Conservation (phyloP, 2,329 filamentous ascomycete genomes). For the Pyrenochaeta sp. region DNA sequence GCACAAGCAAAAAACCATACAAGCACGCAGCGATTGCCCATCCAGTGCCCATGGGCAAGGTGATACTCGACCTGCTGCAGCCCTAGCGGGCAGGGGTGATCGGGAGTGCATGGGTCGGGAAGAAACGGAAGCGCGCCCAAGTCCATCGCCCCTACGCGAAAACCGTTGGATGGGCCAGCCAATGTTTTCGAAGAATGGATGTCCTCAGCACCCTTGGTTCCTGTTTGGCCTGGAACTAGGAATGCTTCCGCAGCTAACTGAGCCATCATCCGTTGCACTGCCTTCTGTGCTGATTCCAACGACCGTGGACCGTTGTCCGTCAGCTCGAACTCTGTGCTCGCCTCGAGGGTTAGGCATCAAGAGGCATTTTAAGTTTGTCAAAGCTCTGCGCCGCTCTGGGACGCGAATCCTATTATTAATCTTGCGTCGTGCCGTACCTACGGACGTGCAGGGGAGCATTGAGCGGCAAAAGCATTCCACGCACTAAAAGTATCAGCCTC, state of each 20-base stretch:
- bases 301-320: not conserved
- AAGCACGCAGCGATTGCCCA: not conserved
- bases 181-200: not conserved
- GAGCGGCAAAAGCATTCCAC: not conserved
- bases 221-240: not conserved
- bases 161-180: not conserved
- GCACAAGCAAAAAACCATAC: too few species aligned
- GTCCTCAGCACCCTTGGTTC: not conserved
- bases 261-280: too few species aligned
- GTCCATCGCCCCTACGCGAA: not conserved
- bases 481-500: not conserved
- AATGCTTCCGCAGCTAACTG: not conserved
- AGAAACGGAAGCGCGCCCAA: not conserved
- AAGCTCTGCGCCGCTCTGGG: slow-evolving; percentile 18
- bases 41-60: not conserved
- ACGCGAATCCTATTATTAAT: slow-evolving; percentile 29
- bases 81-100: not conserved
- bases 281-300: too few species aligned
- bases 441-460: slow-evolving; percentile 13
- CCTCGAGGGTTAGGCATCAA: slow-evolving; percentile 20
- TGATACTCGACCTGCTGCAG: not conserved
- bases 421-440: slow-evolving; percentile 16
- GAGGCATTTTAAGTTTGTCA: slow-evolving; percentile 27
- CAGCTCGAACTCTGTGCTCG: not conserved
- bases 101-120: not conserved